A percentile compares a stretch with the other conserved stretches of the same genome.
phyloP scores from a whole-genome alignment of 2,329 filamentous ascomycete genomes.

The Moelleriella libera region DNA sequence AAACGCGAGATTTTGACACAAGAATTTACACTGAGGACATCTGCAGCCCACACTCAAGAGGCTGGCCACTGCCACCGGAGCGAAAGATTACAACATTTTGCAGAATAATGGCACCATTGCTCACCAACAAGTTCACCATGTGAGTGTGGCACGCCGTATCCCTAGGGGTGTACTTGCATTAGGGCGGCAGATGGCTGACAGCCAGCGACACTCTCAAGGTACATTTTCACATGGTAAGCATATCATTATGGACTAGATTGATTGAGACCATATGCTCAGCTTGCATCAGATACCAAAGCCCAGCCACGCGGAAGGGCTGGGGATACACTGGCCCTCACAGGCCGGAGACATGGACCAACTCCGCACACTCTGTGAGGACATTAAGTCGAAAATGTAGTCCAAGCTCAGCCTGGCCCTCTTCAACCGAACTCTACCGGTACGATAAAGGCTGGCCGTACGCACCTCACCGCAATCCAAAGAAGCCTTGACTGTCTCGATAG shows the following conservation, averaged over 20 bases:
- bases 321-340: conserved; percentile 66
- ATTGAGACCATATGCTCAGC: no score
- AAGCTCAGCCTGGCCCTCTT: background rate
- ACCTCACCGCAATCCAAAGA: no score
- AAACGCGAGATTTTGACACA: background rate
- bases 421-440: no score
- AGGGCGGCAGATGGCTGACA: background rate
- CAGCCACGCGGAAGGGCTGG: conserved; percentile 65
- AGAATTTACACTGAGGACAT: background rate
- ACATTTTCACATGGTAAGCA: conserved; percentile 78
- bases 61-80: conserved; percentile 62
- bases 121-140: conserved; percentile 87
- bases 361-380: conserved; percentile 64
- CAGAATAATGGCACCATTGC: conserved; percentile 92
- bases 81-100: conserved; percentile 77
- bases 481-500: no score
- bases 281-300: conserved; percentile 74
- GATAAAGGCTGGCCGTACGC: no score
- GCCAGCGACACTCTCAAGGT: conserved; percentile 33
- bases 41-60: conserved; percentile 52
- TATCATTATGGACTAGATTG: background rate
- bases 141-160: conserved; percentile 25
- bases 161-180: background rate
- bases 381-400: conserved; percentile 75
- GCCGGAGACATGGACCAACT: conserved; percentile 68